Conservation (phyloP, 768 basidiomycete species). For the Calocybe indica region DNA sequence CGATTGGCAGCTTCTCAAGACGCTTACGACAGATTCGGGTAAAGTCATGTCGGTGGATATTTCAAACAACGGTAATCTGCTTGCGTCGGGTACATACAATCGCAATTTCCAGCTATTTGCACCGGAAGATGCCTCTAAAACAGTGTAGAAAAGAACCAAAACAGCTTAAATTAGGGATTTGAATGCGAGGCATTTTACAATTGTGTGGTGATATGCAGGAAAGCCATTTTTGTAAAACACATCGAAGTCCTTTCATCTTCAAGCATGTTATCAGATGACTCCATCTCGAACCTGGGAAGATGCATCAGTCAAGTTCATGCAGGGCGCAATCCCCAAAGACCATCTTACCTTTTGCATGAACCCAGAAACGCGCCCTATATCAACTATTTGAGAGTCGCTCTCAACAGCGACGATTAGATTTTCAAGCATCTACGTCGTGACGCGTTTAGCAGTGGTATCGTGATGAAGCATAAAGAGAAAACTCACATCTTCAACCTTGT, state of each 20-base stretch:
- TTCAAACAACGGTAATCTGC: constrained; percentile 71
- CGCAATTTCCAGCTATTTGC: constrained; percentile 92
- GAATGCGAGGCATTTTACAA: constrained; percentile 24
- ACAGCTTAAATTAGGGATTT: constrained; percentile 8
- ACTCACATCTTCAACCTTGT: constrained; percentile 87
- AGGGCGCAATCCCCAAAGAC: not conserved
- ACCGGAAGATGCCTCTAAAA: constrained; percentile 50
- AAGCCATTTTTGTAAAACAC: constrained; percentile 7
- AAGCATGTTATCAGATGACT: constrained; percentile 35
- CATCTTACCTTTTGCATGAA: constrained; percentile 81
- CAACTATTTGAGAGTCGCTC: constrained; percentile 77
- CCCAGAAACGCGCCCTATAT: constrained; percentile 80
- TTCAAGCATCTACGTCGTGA: constrained; percentile 62
- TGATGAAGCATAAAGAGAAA: not conserved
- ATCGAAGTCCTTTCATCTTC: not conserved
- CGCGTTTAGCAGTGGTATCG: constrained; percentile 1
- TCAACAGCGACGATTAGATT: constrained; percentile 83
- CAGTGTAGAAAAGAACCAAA: constrained; percentile 1
- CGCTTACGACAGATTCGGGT: constrained; percentile 90
- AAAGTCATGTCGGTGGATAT: constrained; percentile 99
- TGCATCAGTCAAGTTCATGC: not conserved
- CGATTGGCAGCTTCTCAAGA: constrained; percentile 91
- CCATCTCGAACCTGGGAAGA: constrained; percentile 50
- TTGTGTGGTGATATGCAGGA: constrained; percentile 12
- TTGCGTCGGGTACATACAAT: constrained; percentile 90